Percentiles rank a stretch among this genome's conserved stretches.
phyloP scores from a whole-genome alignment of 768 basidiomycete genomes.

The Suillus placidus region DNA sequence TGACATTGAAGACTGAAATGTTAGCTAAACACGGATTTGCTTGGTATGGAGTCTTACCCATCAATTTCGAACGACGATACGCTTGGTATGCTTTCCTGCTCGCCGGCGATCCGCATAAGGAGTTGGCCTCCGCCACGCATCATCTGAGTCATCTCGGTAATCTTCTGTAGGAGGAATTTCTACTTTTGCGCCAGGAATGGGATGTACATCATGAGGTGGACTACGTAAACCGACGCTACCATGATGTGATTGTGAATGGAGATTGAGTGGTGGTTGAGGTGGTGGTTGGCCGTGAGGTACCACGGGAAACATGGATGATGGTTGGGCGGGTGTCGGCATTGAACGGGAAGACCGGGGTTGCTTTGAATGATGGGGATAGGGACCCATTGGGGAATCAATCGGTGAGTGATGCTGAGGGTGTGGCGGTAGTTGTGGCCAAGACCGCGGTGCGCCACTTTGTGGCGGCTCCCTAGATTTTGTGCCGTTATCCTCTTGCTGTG shows the following conservation, averaged over 20 bases:
- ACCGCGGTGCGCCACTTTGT: constrained; percentile 20
- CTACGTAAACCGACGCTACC: constrained; percentile 42
- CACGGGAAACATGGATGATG: constrained; percentile 31
- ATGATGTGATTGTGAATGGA: constrained; percentile 32
- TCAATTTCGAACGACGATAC: constrained; percentile 60
- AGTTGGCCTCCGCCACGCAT: constrained; percentile 72
- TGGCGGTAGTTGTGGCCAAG: constrained; percentile 36
- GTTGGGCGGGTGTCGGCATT: constrained; percentile 27
- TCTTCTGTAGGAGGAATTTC: constrained; percentile 46
- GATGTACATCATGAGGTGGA: constrained; percentile 47
- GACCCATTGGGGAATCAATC: constrained; percentile 33
- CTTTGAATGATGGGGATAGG: constrained; percentile 37
- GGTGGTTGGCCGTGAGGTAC: constrained; percentile 36
- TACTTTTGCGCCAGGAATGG: constrained; percentile 36
- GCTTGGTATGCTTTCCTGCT: constrained; percentile 79
- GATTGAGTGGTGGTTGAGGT: constrained; percentile 38
- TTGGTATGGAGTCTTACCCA: constrained; percentile 5
- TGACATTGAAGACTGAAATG: not conserved
- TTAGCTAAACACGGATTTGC: not conserved
- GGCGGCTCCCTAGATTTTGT: constrained; percentile 25
- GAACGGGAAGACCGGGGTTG: constrained; percentile 31
- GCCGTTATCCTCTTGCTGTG: constrained; percentile 30
- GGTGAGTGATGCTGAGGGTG: constrained; percentile 34
- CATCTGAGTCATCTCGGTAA: constrained; percentile 60
- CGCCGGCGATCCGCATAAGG: constrained; percentile 74